phyloP scores from a whole-genome alignment of 345 rosid genomes.

The Eucalyptus erythrocorys region DNA sequence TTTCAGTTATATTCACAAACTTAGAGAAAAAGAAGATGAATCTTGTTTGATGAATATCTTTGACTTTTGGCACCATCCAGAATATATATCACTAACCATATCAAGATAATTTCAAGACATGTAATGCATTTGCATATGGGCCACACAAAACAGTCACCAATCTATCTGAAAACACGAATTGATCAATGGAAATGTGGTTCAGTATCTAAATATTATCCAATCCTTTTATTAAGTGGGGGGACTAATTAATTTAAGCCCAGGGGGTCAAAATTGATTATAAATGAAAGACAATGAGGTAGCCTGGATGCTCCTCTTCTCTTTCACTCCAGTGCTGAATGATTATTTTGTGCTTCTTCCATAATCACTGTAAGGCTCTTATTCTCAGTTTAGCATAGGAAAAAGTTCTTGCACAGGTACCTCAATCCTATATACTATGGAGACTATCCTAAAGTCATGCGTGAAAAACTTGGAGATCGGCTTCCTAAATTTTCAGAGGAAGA shows the following conservation, averaged over 20 bases:
- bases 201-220: not conserved
- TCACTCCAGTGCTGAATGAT: not conserved
- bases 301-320: not conserved
- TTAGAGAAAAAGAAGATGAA: not conserved
- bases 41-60: not conserved
- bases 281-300: not conserved
- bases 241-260: not conserved
- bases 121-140: not conserved
- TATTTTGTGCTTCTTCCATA: not conserved
- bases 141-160: not conserved
- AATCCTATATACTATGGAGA: slow-evolving; percentile 75
- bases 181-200: not conserved
- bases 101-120: not conserved
- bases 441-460: slow-evolving; percentile 69
- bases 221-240: not conserved
- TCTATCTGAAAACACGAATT: not conserved
- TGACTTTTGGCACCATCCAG: not conserved
- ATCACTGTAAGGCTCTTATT: not conserved
- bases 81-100: not conserved
- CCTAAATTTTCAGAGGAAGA: slow-evolving; percentile 73
- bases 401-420: slow-evolving; percentile 40
- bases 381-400: not conserved
- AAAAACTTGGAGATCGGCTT: slow-evolving; percentile 48
- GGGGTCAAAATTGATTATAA: not conserved
- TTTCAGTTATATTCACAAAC: not conserved